Base-by-base conservation (phyloP, 192 early-diverging fungal species). In the Rhizoclosmatium globosum region DNA sequence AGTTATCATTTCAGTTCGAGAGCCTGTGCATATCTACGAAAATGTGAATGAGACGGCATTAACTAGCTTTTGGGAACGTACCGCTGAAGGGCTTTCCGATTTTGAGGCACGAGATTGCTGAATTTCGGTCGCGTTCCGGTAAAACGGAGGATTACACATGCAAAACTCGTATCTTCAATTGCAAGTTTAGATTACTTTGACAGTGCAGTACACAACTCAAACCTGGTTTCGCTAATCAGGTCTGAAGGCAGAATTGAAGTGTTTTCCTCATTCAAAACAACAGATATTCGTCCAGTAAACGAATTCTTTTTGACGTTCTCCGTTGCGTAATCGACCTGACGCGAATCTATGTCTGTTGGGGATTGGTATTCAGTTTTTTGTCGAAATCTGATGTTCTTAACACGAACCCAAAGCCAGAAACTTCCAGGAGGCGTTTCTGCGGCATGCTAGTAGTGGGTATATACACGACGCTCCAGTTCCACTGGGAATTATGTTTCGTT, bases 121-220 rank as follows among this genome's bases (percentile, higher is more conserved):
- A 11, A 92, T 89, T 47, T 95, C 92, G 23, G 85, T 83, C 4
- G 76, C 71, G 72, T 83, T 87, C 9, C 75, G 84, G 73, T 94
- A 98, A 76, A 97, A 98, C 45, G 96, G 96, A 45, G 95, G 96
- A 75, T 98, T 98, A 81, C 95, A 97, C 93, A 98, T 95, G 48
- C 88, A 89, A 69, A 98, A 97, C 39, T 86, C 76, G 72, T 77
- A 86, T 46, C 74, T 71, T 64, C 58, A 23, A 69, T 23, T 77
- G 21, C 75, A 21, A 7, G 17, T 64, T 23, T 11, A 7, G 74
- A 19, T 66, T 58, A 6, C 7, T 7, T 64, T 41, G 62, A 1
- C 1, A 39, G 21, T 17, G 21, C 1, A 57, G 56, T 17, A 15
- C 15, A 57, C n/a, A 17, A 2, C 48, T 17, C n/a, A 43, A 9